phyloP scores from a whole-genome alignment of 441 rosid species.

The Metrosideros polymorpha region DNA sequence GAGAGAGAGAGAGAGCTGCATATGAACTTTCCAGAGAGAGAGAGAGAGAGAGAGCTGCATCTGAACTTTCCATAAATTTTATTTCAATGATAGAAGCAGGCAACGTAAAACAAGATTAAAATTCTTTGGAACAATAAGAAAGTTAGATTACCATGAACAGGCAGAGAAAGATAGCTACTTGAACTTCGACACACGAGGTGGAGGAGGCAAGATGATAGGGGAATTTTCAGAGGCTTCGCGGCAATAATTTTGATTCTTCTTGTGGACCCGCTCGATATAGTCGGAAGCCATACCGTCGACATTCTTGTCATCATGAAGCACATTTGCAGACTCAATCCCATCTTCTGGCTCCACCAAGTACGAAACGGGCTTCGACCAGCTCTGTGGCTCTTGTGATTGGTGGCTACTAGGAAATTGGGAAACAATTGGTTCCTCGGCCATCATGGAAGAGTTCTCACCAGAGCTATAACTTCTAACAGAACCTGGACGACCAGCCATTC shows the following conservation, averaged over 20 bases:
- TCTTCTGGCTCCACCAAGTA: slow-evolving; percentile 28
- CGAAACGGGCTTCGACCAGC: slow-evolving; percentile 15
- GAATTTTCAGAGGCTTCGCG: slow-evolving; percentile 3
- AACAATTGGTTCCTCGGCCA: background rate
- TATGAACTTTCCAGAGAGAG: background rate
- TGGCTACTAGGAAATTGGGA: slow-evolving; percentile 6
- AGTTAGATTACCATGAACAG: background rate
- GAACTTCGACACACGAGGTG: slow-evolving; percentile 17
- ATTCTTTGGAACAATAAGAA: background rate
- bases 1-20: background rate
- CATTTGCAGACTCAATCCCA: background rate
- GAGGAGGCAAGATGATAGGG: slow-evolving; percentile 23
- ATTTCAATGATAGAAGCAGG: background rate
- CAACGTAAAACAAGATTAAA: background rate
- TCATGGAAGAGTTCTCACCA: background rate
- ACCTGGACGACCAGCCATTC: slow-evolving; percentile 13
- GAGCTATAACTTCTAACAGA: background rate
- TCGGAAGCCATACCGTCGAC: slow-evolving; percentile 25
- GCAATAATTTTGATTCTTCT: slow-evolving; percentile 23
- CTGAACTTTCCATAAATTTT: background rate
- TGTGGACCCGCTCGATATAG: slow-evolving; percentile 36
- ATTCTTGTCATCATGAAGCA: slow-evolving; percentile 13
- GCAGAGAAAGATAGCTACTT: background rate
- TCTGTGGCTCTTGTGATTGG: slow-evolving; percentile 14
- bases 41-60: background rate